Evolutionary conservation across 805 yeast genomes (phyloP).

Genomic region (Ogataea nonfermentans): DNA sequence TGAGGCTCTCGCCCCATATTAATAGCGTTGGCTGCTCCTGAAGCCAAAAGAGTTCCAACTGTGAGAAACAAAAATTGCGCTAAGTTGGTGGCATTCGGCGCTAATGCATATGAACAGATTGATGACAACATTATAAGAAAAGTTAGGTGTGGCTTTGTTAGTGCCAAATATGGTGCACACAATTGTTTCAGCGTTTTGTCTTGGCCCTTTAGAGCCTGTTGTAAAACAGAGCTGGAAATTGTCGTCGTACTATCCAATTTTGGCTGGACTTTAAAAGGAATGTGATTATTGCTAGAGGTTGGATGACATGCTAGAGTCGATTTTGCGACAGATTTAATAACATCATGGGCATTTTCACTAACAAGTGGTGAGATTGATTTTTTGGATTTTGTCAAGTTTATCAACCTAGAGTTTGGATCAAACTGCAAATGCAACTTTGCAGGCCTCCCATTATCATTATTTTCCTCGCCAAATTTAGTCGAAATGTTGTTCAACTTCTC

Average conservation of each 20-base stretch:
- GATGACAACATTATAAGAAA: constrained; percentile 86
- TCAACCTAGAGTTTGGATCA: constrained; percentile 28
- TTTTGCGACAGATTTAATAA: constrained; percentile 41
- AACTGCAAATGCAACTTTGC: constrained; percentile 21
- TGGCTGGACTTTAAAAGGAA: constrained; percentile 59
- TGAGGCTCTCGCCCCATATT: constrained; percentile 96
- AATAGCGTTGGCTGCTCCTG: constrained; percentile 94
- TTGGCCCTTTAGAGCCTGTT: constrained; percentile 27
- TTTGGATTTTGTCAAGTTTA: constrained; percentile 8
- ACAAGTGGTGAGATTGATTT: constrained; percentile 7
- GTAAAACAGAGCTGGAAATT: constrained; percentile 19
- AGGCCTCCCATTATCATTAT: background rate
- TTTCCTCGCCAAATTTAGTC: constrained; percentile 6
- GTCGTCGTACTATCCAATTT: constrained; percentile 25
- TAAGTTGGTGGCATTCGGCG: constrained; percentile 78
- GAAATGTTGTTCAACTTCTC: constrained; percentile 13
- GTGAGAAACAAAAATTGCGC: constrained; percentile 71
- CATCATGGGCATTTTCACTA: constrained; percentile 12
- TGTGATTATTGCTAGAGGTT: constrained; percentile 17
- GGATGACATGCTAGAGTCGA: constrained; percentile 46
- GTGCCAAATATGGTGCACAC: constrained; percentile 65
- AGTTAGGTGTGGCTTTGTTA: constrained; percentile 90
- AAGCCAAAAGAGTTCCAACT: constrained; percentile 79
- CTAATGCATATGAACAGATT: constrained; percentile 89
- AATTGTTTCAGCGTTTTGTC: constrained; percentile 36